These are phyloP conservation scores for Suillus subluteus DNA, from an alignment of 768 basidiomycete genomes.

Conservation along the genomic window DNA sequence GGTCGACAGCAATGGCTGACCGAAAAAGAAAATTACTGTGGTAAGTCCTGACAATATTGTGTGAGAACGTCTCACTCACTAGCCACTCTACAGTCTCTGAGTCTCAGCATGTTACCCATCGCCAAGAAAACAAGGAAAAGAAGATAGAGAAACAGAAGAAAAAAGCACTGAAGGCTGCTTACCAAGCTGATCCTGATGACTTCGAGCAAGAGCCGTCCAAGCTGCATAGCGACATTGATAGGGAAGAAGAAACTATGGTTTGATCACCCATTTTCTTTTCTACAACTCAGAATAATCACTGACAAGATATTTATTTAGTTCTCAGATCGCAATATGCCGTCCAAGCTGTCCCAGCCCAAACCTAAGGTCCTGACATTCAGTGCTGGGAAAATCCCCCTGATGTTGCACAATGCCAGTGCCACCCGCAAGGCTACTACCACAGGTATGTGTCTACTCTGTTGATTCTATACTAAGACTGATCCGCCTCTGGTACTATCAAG, in stretches of 20 bases:
- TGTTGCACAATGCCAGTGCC: neutral
- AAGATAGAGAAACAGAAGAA: neutral
- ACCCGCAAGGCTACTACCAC: neutral
- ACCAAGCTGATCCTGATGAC: neutral
- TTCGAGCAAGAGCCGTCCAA: neutral
- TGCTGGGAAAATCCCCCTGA: neutral
- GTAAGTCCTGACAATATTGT: neutral
- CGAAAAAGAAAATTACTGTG: neutral
- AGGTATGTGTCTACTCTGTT: neutral
- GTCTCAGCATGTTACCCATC: neutral
- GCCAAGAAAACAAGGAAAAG: neutral
- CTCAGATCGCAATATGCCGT: neutral
- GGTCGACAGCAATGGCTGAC: neutral
- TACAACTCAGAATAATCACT: neutral
- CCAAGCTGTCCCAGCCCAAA: neutral
- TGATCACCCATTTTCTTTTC: neutral
- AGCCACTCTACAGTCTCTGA: neutral
- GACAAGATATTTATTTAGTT: neutral
- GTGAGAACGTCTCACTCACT: neutral
- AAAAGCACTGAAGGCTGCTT: neutral
- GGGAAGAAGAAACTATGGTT: neutral
- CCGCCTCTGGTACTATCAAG: neutral
- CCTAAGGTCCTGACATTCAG: neutral
- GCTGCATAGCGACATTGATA: neutral
- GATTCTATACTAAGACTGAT: slow-evolving; percentile 1